Base-by-base conservation (phyloP, 1,139 yeast genomes). In the Suhomyces anneliseae region DNA sequence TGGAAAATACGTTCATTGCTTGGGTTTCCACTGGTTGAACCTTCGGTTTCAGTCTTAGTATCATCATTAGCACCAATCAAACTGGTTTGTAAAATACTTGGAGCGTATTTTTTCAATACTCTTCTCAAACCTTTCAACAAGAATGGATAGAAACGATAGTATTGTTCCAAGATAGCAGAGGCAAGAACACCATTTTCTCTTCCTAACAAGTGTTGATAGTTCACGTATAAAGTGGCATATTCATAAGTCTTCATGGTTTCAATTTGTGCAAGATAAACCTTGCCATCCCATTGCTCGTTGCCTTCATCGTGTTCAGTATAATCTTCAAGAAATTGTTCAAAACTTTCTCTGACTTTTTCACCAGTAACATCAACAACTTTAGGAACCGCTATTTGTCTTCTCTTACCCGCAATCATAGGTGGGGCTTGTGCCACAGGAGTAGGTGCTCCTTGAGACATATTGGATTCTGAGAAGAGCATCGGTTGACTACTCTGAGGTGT, bases 311-410 rank as follows among this genome's bases (percentile, higher is more conserved):
- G 65, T 11, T 70, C 64, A 8, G 67, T 69, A 58, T 74, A 89
- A 39, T 82, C 86, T 62, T 86, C 89, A 52, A 93, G 69, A 62
- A 56, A 93, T 55, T 79, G 82, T 64, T 90, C 97, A 64, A 93
- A 93, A 29, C 95, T 84, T 64, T 90, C 96, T 45, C 95, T 79
- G 12, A 93, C 97, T 57, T 90, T 89, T 62, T 92, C 97, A 51
- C 97, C 97, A 6, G 97, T 90, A 38, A 85, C 82, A 71, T 93
- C 99, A 19, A 82, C 82, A 31, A 93, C 97, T 64, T 87, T 89
- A 34, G 96, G 92, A 44, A 92, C 90, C 36, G 83, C 81, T 46
- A 83, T 78, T 50, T 83, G 72, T 54, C 81, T 76, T 64, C 82
- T 70, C 62, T 78, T 70, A 34, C 73, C 72, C 3, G 71, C 59